Evolutionary conservation across 305 asterid species (phyloP).

Genomic region (Striga hermonthica): DNA sequence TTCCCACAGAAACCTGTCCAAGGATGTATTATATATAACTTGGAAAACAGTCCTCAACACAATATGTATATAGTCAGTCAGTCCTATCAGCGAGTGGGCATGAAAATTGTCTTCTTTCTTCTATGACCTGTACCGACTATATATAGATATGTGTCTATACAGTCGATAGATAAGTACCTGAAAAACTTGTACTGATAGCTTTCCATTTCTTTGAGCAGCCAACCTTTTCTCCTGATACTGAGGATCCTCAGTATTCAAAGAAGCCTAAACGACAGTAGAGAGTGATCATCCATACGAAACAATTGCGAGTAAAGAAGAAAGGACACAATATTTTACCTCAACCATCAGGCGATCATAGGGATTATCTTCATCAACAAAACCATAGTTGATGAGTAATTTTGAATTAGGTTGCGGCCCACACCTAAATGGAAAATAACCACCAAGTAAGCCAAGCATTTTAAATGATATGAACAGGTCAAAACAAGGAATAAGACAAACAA

Average conservation of each 20-base stretch:
- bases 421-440: conserved; percentile 47
- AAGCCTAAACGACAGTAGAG: conserved; percentile 55
- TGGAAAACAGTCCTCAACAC: conserved; percentile 19
- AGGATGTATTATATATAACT: conserved; percentile 17
- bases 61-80: not conserved
- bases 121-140: not conserved
- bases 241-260: conserved; percentile 91
- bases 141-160: not conserved
- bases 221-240: conserved; percentile 93
- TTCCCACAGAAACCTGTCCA: conserved; percentile 71
- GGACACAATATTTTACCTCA: conserved; percentile 49
- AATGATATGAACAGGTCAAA: conserved; percentile 19
- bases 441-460: conserved; percentile 28
- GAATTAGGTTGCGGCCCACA: conserved; percentile 99
- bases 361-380: conserved; percentile 97
- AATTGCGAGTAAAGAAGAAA: conserved; percentile 29
- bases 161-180: conserved; percentile 45
- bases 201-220: conserved; percentile 98
- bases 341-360: conserved; percentile 73
- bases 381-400: conserved; percentile 84
- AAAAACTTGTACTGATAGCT: conserved; percentile 74
- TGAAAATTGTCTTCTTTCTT: too few species aligned
- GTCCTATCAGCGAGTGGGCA: not conserved
- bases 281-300: conserved; percentile 29
- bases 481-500: conserved; percentile 2